Conservation (phyloP, 352 stramenopile genomes). For the Blastocystis sp. region DNA sequence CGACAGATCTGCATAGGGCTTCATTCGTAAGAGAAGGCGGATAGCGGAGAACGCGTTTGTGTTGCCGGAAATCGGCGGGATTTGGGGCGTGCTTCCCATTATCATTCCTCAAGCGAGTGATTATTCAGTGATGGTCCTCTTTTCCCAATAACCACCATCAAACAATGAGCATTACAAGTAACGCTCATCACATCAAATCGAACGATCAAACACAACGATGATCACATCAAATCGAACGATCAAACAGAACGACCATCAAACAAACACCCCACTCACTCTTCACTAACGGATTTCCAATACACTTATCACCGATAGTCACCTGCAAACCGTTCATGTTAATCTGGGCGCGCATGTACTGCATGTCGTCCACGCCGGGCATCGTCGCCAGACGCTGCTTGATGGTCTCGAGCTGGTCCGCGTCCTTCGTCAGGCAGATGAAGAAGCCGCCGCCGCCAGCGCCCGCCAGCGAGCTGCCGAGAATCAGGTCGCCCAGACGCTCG, state of each 20-base stretch:
- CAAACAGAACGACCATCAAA: too few species aligned
- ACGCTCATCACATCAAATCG: too few species aligned
- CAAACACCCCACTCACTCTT: slow-evolving; percentile 9
- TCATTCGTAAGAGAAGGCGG: background rate
- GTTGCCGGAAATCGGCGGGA: background rate
- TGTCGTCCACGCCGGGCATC: slow-evolving; percentile 37
- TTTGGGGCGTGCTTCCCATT: too few species aligned
- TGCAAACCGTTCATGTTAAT: slow-evolving; percentile 72
- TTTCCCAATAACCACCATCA: too few species aligned
- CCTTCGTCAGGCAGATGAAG: slow-evolving; percentile 71
- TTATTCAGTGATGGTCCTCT: too few species aligned
- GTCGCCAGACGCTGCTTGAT: slow-evolving; percentile 27
- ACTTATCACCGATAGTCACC: slow-evolving; percentile 66
- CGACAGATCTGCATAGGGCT: background rate
- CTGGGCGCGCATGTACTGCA: slow-evolving; percentile 55
- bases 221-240: too few species aligned
- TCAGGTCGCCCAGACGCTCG: slow-evolving; percentile 44
- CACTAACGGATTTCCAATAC: slow-evolving; percentile 67
- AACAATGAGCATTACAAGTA: too few species aligned
- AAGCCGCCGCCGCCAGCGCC: slow-evolving; percentile 74
- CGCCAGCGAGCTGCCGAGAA: slow-evolving; percentile 53
- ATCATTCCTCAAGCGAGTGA: too few species aligned
- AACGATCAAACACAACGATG: too few species aligned
- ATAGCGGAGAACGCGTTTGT: background rate
- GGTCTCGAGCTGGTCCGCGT: slow-evolving; percentile 58